These are phyloP conservation scores for Hippophae tibetana DNA, from an alignment of 306 rosid species.

Conservation along the genomic window DNA sequence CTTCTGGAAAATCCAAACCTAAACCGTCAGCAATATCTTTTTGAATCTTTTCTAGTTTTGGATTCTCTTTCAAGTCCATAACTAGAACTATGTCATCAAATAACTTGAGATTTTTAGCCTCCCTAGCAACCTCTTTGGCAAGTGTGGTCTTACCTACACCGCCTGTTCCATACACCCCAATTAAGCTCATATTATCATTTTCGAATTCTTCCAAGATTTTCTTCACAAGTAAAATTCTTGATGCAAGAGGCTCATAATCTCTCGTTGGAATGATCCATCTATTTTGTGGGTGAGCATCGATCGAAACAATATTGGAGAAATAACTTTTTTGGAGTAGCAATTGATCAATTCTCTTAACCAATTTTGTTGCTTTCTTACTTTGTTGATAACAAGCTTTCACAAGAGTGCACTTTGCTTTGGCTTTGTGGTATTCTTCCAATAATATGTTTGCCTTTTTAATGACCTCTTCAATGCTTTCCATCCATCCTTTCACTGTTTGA, in stretches of 20 bases:
- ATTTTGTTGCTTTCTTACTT: not conserved
- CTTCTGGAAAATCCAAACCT: not conserved
- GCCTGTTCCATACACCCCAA: slow-evolving; percentile 17
- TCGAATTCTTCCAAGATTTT: not conserved
- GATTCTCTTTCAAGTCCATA: not conserved
- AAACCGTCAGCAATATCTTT: not conserved
- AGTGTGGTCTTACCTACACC: slow-evolving; percentile 24
- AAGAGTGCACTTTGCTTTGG: not conserved
- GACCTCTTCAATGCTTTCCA: not conserved
- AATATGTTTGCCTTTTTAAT: not conserved
- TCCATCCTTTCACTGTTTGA: not conserved
- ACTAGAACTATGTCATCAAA: not conserved
- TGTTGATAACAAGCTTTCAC: not conserved
- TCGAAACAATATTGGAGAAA: not conserved
- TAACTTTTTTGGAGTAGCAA: not conserved
- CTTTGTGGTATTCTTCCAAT: not conserved
- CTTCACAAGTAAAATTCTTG: not conserved
- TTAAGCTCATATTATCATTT: not conserved
- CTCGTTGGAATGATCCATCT: not conserved
- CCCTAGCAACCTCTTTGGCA: not conserved
- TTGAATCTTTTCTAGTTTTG: not conserved
- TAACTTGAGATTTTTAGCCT: not conserved
- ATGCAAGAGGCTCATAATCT: not conserved
- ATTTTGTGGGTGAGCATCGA: not conserved
- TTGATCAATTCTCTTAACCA: not conserved